Evolutionary conservation across 352 stramenopile genomes (phyloP).

Genomic region (Phytophthora pini): DNA sequence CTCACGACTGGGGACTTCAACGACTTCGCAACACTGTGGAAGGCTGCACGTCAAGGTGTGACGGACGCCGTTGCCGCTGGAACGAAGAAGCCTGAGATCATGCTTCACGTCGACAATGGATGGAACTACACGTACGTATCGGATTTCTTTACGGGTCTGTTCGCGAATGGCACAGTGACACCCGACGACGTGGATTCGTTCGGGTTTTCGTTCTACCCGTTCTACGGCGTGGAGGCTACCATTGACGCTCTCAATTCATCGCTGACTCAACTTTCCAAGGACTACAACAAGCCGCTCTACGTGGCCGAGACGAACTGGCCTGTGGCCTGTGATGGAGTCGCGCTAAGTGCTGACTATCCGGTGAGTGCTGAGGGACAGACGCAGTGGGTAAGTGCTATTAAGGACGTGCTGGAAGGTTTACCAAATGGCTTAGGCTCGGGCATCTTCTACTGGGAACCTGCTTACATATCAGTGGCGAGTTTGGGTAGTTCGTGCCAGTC

Average conservation of each 20-base stretch:
- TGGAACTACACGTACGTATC: slow-evolving; percentile 42
- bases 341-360: slow-evolving; percentile 35
- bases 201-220: slow-evolving; percentile 48
- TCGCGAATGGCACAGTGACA: slow-evolving; percentile 36
- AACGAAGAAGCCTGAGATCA: slow-evolving; percentile 40
- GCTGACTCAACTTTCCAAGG: slow-evolving; percentile 32
- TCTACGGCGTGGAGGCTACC: slow-evolving; percentile 39
- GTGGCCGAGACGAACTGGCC: slow-evolving; percentile 43
- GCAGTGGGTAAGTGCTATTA: slow-evolving; percentile 37
- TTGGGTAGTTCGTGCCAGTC: slow-evolving; percentile 41
- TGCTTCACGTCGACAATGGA: slow-evolving; percentile 47
- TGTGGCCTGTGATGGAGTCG: slow-evolving; percentile 24
- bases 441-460: slow-evolving; percentile 47
- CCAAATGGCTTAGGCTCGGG: slow-evolving; percentile 31
- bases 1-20: slow-evolving; percentile 36
- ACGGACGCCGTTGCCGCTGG: slow-evolving; percentile 32
- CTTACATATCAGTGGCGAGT: slow-evolving; percentile 25
- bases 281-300: slow-evolving; percentile 41
- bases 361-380: slow-evolving; percentile 36
- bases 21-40: slow-evolving; percentile 40
- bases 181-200: slow-evolving; percentile 39
- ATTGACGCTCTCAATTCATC: slow-evolving; percentile 37
- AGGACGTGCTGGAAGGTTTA: slow-evolving; percentile 30
- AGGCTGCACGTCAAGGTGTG: slow-evolving; percentile 36
- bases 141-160: slow-evolving; percentile 41